Evolutionary conservation across 1,284 basidiomycete genomes (phyloP), one percentile per base, ranked within the genome.

Genomic region (Kalmanozyma brasiliensis): DNA sequence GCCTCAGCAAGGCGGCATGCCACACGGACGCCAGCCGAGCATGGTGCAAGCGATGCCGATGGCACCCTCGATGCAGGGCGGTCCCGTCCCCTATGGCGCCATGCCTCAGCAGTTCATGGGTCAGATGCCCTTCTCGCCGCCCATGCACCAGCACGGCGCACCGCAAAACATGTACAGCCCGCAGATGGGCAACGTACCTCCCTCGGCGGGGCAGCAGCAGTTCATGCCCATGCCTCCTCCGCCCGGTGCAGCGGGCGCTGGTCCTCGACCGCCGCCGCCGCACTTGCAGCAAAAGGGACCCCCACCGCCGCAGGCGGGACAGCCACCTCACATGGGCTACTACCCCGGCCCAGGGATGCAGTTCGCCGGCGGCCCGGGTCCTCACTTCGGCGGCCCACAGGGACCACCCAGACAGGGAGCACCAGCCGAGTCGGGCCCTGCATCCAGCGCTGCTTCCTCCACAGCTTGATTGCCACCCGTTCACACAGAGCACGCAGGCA

Each of bases 111-210:
- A 76, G 22, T 73, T 68, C 17, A 65, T 74, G 65, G 58, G 63
- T 13, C 63, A 66, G 40, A 71, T 77, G 66, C 74, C 64, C 8
- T 77, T 77, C 49, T 74, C 71, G 14, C 69, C 72, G 11, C 52
- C 65, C n/a, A 68, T 78, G 65, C 71, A 69, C 30, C 62, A 68
- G 23, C 74, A 76, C 23, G 72, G 61, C 14, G 71, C 44, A 8
- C 63, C 70, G 20, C 71, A 64, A 45, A 60, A 52, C 38, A 68
- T 78, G 62, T 78, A 78, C 51, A 74, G 72, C 22, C 76, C 76
- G 34, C 76, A 74, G 48, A 76, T 78, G 71, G 73, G 55, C 29
- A 67, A 70, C 20, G 64, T 66, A 20, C 52, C 64, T 0, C 59
- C 58, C 16, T 26, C 52, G 11, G 26, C 26, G 26, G 49, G 41